Conservation (phyloP, 768 basidiomycete genomes). For the Galerina sulciceps region DNA sequence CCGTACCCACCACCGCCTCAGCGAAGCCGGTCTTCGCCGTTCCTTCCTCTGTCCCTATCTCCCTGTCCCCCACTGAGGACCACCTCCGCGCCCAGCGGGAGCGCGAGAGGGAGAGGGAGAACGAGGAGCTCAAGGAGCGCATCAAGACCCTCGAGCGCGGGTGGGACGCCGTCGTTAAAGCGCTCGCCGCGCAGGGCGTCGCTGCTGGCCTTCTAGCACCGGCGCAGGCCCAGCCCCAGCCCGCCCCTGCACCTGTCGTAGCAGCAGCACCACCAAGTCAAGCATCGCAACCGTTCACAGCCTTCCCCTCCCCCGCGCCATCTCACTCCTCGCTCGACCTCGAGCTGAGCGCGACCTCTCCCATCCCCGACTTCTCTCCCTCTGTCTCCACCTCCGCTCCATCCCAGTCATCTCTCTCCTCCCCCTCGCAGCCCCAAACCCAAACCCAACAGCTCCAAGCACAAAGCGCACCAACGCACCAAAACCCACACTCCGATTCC, state of each 20-base stretch:
- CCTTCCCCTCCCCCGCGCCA: constrained; percentile 46
- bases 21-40: constrained; percentile 18
- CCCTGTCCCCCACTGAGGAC: constrained; percentile 33
- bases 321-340: constrained; percentile 42
- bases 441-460: constrained; percentile 28
- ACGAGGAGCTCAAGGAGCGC: constrained; percentile 74
- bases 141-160: constrained; percentile 80
- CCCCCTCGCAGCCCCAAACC: constrained; percentile 28
- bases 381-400: constrained; percentile 32
- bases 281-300: constrained; percentile 29
- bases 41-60: constrained; percentile 16
- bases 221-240: constrained; percentile 24
- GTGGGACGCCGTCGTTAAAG: constrained; percentile 81
- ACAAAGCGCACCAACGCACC: constrained; percentile 22
- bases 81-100: constrained; percentile 43
- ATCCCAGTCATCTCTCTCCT: constrained; percentile 24
- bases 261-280: constrained; percentile 25
- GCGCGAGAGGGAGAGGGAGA: constrained; percentile 66
- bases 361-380: constrained; percentile 39
- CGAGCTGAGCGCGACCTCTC: constrained; percentile 26
- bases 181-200: constrained; percentile 70
- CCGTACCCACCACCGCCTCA: constrained; percentile 22
- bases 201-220: constrained; percentile 45
- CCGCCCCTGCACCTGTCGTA: constrained; percentile 24
- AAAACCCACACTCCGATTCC: constrained; percentile 59